Evolutionary conservation across 768 basidiomycete genomes (phyloP), one percentile per base, ranked within the genome.

Genomic region (Trametes meyenii): DNA sequence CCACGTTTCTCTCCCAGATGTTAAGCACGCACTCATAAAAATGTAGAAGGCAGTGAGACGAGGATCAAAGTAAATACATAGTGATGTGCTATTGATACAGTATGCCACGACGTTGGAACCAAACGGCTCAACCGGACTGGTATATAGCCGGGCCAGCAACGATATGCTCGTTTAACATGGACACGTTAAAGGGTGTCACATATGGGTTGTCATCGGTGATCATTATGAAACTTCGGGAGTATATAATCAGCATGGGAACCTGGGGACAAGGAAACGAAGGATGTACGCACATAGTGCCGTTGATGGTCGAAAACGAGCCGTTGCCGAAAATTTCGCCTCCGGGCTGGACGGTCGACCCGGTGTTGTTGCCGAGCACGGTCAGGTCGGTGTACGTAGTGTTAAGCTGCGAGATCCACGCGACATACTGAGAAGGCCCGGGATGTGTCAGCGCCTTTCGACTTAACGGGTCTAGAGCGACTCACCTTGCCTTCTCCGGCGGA

Each of bases 171-270:
- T 86, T 82, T 50, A 86, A 64, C 64, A 78, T 66, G 2, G 79
- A 77, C 23, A 85, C 63, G 71, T 87, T 87, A 73, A 80, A 84
- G 1, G 86, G 84, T 17, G 86, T 86, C 12, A 88, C 78, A 62
- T 70, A 80, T 8, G 78, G 69, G 65, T 85, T 75, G 17, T 68
- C 64, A 67, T 83, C 81, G 16, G 80, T 81, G 29, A 88, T 72
- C 11, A 75, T 75, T 26, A 87, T 69, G 70, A 86, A 87, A 62
- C 75, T 79, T 59, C 4, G 7, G 8, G 29, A 1, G 40, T 6
- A 16, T 13, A 19, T 11, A 33, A 29, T 19, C 11, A 48, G 26
- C 21, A 19, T 19, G 7, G 12, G 13, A 33, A 13, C 3, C 46
- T 19, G 19, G 53, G 5, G 5, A 39, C 14, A 24, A 29, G 40